Conservation (phyloP, 2,329 filamentous ascomycete species). For the Pestalotiopsis fici region DNA sequence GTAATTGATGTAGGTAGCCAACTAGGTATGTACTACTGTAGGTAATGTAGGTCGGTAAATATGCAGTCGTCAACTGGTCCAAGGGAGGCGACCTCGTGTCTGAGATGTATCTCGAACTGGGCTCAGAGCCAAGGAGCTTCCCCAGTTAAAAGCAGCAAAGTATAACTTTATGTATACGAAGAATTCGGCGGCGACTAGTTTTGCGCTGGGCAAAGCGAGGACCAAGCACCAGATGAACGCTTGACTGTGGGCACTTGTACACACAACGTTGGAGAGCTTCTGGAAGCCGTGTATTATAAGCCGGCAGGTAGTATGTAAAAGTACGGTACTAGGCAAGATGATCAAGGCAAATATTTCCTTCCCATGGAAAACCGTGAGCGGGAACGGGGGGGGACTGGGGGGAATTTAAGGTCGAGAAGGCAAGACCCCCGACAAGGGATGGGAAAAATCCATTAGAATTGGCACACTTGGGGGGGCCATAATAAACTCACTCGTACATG, state of each 20-base stretch:
- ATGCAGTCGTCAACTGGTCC: background rate
- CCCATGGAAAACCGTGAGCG: background rate
- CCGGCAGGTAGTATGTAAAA: background rate
- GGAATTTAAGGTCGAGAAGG: background rate
- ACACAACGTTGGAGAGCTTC: no score
- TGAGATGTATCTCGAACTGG: background rate
- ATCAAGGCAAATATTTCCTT: background rate
- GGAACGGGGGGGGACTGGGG: background rate
- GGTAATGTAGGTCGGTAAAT: background rate
- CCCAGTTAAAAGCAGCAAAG: background rate
- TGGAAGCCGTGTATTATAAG: background rate
- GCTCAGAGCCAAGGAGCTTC: background rate
- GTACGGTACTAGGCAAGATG: background rate
- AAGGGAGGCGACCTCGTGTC: background rate
- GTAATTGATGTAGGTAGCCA: background rate
- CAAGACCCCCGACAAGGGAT: constrained; percentile 7
- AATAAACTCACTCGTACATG: background rate
- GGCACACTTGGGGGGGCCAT: background rate
- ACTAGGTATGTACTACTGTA: background rate
- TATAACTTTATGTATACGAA: background rate
- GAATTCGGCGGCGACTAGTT: background rate
- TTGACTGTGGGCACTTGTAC: no score
- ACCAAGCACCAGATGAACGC: no score
- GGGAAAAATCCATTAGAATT: background rate
- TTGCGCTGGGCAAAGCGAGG: background rate